phyloP scores from a whole-genome alignment of 2,329 filamentous ascomycete genomes.

The Botryotinia globosa region DNA sequence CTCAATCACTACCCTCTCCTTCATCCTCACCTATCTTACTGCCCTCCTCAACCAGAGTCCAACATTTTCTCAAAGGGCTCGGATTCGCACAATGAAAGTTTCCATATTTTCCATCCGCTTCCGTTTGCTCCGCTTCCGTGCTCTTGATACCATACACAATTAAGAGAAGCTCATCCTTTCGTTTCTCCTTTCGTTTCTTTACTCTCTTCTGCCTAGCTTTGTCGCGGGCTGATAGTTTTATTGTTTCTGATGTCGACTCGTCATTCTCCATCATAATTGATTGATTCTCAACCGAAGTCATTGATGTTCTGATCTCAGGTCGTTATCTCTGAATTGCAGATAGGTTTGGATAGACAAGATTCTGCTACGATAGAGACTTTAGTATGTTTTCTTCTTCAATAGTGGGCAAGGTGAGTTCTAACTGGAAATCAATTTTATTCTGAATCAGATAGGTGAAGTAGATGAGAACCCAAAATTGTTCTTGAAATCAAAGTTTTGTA shows the following conservation, averaged over 20 bases:
- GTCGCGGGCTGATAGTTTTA: background rate
- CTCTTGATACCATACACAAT: background rate
- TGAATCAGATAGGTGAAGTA: background rate
- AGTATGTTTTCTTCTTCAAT: background rate
- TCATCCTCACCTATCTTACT: too few species aligned
- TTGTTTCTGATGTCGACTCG: background rate
- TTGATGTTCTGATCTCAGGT: background rate
- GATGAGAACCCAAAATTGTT: background rate
- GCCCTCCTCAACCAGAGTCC: background rate
- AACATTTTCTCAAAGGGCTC: slow-evolving; percentile 13
- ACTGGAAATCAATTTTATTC: background rate
- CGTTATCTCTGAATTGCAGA: too few species aligned
- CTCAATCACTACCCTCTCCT: background rate
- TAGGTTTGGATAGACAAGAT: background rate
- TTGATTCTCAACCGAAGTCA: background rate
- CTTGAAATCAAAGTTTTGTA: background rate
- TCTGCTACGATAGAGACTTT: background rate
- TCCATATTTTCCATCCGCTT: background rate
- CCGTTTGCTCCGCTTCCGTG: background rate
- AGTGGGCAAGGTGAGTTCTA: background rate
- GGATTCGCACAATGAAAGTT: background rate
- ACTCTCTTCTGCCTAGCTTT: background rate
- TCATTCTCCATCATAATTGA: background rate
- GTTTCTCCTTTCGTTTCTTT: background rate
- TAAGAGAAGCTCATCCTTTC: background rate